Base-by-base conservation (phyloP, 257 asterid genomes). In the Fraxinus pennsylvanica region DNA sequence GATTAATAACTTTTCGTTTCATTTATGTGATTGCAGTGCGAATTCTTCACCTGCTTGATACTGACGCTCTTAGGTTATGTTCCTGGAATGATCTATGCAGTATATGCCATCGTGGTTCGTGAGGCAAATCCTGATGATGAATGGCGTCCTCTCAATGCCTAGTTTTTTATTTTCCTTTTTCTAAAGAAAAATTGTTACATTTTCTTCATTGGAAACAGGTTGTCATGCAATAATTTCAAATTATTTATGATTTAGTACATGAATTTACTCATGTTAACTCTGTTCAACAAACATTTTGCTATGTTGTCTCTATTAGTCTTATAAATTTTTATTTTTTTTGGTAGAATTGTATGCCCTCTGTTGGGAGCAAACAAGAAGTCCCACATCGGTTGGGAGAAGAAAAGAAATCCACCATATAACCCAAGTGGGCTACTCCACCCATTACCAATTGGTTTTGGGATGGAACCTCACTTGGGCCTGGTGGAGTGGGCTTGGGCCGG, bases 61-160 rank as follows among this genome's bases (percentile, higher is more conserved):
- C 83, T 89, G 68, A 89, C 94, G 19, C 83, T 91, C 3, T 72
- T 91, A 50, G 96, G 92, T 13, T 89, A 91, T 30, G 36, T 91
- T 52, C 94, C 92, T 39, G 94, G 94, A 50, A 88, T 91, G 19
- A 69, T 91, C 25, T 91, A 91, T 71, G 94, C 91, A 0, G 76
- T 87, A 4, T 91, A 89, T 45, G 90, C 90, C 17, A 89, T 89
- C 25, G 91, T 87, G 22, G 91, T 87, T 38, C 86, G 86, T 6
- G 85, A 76, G 35, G 72, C 76, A 13, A 69, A 75, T 0, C 70
- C 74, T 21, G 79, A 80, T 27, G 87, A 85, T 27, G 84, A 84
- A 25, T 75, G 82, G 86, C 88, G 82, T 41, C 89, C 87, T 5
- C 85, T 80, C 38, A 80, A 77, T 59, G 82, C 84, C 8, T 90